Percentiles rank a stretch among this genome's conserved stretches.
Conservation (phyloP, 768 basidiomycete species). For the Agaricus subrufescens region DNA sequence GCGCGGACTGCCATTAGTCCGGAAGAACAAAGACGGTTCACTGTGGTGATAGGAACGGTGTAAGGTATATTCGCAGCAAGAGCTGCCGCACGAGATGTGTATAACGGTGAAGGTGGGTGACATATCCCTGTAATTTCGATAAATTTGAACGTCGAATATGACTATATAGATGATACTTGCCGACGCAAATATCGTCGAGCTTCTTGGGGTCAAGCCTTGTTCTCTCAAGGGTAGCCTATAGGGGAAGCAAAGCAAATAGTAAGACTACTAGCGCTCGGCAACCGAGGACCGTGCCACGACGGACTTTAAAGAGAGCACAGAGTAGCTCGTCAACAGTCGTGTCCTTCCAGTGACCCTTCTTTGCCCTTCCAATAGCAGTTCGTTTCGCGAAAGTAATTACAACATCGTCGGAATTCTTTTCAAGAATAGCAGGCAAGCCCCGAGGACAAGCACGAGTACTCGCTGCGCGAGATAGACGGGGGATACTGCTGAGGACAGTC, state of each 20-base stretch:
- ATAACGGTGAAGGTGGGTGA: conserved; percentile 77
- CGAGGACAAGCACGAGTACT: conserved; percentile 33
- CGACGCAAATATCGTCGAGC: conserved; percentile 83
- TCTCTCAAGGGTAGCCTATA: conserved; percentile 60
- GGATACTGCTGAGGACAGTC: background rate
- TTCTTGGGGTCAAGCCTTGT: conserved; percentile 63
- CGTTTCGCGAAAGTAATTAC: conserved; percentile 88
- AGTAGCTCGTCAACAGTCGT: conserved; percentile 84
- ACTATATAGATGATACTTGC: conserved; percentile 32
- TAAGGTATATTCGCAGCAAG: conserved; percentile 87
- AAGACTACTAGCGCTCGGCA: background rate
- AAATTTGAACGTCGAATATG: background rate
- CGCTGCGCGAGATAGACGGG: conserved; percentile 29
- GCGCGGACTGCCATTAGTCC: conserved; percentile 91
- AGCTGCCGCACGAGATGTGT: conserved; percentile 81
- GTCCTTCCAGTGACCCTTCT: conserved; percentile 93
- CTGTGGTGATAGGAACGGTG: conserved; percentile 80
- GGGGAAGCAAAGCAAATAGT: background rate
- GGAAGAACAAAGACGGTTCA: conserved; percentile 93
- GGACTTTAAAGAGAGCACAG: conserved; percentile 73
- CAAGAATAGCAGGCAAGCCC: conserved; percentile 51
- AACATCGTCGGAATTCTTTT: conserved; percentile 78
- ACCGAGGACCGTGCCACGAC: background rate
- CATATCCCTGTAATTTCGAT: conserved; percentile 55
- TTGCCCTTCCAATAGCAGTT: conserved; percentile 83